A percentile compares a stretch with the other conserved stretches of the same genome.
Conservation (phyloP, 2,329 filamentous ascomycete species). For the Aspergillus pseudotamarii region DNA sequence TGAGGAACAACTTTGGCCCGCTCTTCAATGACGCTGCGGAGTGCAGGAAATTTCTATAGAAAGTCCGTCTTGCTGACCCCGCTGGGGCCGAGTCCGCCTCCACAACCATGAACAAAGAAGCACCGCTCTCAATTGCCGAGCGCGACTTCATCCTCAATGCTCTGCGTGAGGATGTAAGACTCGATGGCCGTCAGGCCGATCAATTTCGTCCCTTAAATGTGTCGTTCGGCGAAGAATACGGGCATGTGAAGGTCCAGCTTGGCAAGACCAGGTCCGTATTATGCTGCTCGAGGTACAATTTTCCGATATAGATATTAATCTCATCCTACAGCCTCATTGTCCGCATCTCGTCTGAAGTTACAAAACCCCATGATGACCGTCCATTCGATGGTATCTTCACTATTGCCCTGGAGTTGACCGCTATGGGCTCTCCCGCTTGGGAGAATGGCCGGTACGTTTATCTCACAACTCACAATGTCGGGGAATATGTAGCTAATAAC, state of each 20-base stretch:
- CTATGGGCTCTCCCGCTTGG: constrained; percentile 88
- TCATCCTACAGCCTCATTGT: constrained; percentile 53
- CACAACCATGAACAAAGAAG: constrained; percentile 81
- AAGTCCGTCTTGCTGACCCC: constrained; percentile 23
- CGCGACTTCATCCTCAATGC: constrained; percentile 83
- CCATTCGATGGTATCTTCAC: constrained; percentile 96
- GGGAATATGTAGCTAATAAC: background rate
- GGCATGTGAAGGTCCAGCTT: constrained; percentile 80
- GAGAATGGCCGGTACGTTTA: constrained; percentile 71
- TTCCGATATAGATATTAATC: constrained; percentile 1
- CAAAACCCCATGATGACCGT: constrained; percentile 80
- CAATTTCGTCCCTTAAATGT: constrained; percentile 77
- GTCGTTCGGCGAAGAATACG: constrained; percentile 86
- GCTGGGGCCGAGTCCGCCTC: constrained; percentile 28
- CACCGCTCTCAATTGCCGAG: constrained; percentile 86
- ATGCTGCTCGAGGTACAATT: background rate
- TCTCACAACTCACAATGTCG: background rate
- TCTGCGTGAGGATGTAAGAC: constrained; percentile 74
- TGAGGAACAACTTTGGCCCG: constrained; percentile 15
- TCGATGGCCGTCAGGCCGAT: constrained; percentile 82
- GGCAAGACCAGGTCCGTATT: constrained; percentile 79
- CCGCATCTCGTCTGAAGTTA: constrained; percentile 85
- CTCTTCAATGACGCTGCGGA: constrained; percentile 23
- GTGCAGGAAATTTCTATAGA: constrained; percentile 22
- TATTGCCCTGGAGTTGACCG: constrained; percentile 86